A percentile compares a stretch with the other conserved stretches of the same genome.
Evolutionary conservation across 1,284 basidiomycete species (phyloP).

Genomic region (Butyriboletus appendiculatus): DNA sequence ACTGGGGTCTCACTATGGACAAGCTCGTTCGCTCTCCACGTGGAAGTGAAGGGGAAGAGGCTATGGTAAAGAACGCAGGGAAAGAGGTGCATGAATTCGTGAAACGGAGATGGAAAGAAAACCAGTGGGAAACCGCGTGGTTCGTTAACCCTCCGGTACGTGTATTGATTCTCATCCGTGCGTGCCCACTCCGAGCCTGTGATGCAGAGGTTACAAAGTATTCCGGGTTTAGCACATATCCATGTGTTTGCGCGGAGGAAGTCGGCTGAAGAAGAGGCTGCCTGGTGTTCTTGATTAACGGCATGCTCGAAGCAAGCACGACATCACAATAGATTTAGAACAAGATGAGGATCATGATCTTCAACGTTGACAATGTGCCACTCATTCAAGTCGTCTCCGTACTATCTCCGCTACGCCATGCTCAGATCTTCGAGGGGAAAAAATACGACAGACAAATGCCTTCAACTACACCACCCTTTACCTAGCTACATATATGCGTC

Average conservation of each 20-base stretch:
- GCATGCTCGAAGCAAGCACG: background rate
- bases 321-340: background rate
- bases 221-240: slow-evolving; percentile 75
- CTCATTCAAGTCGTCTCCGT: background rate
- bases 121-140: slow-evolving; percentile 82
- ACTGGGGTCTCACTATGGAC: slow-evolving; percentile 68
- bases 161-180: background rate
- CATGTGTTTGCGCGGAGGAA: slow-evolving; percentile 76
- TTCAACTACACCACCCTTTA: too few species aligned
- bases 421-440: background rate
- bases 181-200: slow-evolving; percentile 1
- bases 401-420: too few species aligned
- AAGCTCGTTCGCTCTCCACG: slow-evolving; percentile 47
- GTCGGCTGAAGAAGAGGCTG: slow-evolving; percentile 20
- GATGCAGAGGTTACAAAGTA: slow-evolving; percentile 70
- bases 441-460: background rate
- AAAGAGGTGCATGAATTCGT: slow-evolving; percentile 64
- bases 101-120: slow-evolving; percentile 60
- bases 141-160: slow-evolving; percentile 82
- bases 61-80: slow-evolving; percentile 51
- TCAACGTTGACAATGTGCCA: background rate
- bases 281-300: slow-evolving; percentile 17
- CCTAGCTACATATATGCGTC: too few species aligned
- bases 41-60: slow-evolving; percentile 52
- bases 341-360: slow-evolving; percentile 6